These are phyloP conservation scores for Nemophila menziesii DNA, from an alignment of 257 asterid species.

Conservation along the genomic window DNA sequence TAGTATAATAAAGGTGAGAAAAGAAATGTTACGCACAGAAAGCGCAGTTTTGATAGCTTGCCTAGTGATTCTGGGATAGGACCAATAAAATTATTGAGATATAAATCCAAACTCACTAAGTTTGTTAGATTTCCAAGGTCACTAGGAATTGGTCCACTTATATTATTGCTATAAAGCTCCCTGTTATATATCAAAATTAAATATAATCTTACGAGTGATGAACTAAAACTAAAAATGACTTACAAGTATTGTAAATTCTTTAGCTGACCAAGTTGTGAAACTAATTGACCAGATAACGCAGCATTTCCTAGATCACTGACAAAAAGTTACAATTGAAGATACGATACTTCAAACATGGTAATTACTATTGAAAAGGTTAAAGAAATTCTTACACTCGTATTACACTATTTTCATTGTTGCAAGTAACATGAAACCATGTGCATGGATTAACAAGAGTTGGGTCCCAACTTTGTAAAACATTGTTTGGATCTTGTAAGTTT, in stretches of 20 bases:
- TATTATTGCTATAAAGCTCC: slow-evolving; percentile 93
- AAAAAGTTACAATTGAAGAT: slow-evolving; percentile 7
- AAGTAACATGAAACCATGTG: slow-evolving; percentile 98
- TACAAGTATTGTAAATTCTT: slow-evolving; percentile 96
- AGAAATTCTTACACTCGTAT: slow-evolving; percentile 73
- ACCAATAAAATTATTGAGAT: slow-evolving; percentile 77
- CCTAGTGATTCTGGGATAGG: slow-evolving; percentile 88
- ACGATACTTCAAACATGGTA: slow-evolving; percentile 3
- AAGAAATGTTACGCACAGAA: slow-evolving; percentile 60
- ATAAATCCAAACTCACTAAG: slow-evolving; percentile 98
- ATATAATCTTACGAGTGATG: not conserved
- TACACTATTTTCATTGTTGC: slow-evolving; percentile 95
- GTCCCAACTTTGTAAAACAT: slow-evolving; percentile 97
- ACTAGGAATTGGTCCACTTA: slow-evolving; percentile 69
- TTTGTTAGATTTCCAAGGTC: slow-evolving; percentile 94
- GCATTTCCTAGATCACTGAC: slow-evolving; percentile 97
- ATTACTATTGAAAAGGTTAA: not conserved
- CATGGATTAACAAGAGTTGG: slow-evolving; percentile 99
- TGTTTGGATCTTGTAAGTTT: slow-evolving; percentile 79
- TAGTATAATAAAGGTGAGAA: slow-evolving; percentile 1
- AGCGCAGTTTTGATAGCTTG: slow-evolving; percentile 70
- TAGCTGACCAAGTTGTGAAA: slow-evolving; percentile 80
- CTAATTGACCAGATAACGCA: slow-evolving; percentile 87
- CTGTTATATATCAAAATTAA: slow-evolving; percentile 25
- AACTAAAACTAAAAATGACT: slow-evolving; percentile 16